phyloP scores from a whole-genome alignment of 352 stramenopile species.

The Elongisporangium prolatum region DNA sequence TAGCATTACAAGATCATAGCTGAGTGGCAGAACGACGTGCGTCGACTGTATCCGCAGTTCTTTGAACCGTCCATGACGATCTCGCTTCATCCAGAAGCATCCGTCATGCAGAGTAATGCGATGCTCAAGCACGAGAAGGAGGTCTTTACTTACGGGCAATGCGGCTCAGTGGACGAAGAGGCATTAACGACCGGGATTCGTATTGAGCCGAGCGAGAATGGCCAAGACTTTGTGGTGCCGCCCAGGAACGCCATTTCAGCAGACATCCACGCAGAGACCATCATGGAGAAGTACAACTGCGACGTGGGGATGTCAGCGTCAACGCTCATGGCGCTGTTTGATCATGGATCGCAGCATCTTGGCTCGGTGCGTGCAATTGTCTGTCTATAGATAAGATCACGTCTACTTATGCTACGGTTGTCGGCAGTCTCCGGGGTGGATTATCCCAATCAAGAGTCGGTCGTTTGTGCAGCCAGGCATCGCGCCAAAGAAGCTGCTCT shows the following conservation, averaged over 20 bases:
- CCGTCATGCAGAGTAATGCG: slow-evolving; percentile 3
- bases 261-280: slow-evolving; percentile 39
- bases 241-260: slow-evolving; percentile 41
- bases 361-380: slow-evolving; percentile 17
- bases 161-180: slow-evolving; percentile 9
- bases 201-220: not conserved
- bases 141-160: slow-evolving; percentile 26
- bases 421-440: slow-evolving; percentile 37
- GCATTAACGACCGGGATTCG: slow-evolving; percentile 9
- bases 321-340: slow-evolving; percentile 67
- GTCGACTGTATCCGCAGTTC: slow-evolving; percentile 57
- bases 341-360: slow-evolving; percentile 26
- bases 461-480: slow-evolving; percentile 15
- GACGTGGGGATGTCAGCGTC: slow-evolving; percentile 68
- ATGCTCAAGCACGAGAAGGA: slow-evolving; percentile 41
- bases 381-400: slow-evolving; percentile 9
- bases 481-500: slow-evolving; percentile 39
- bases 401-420: not conserved
- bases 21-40: slow-evolving; percentile 51
- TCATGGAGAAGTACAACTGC: slow-evolving; percentile 69
- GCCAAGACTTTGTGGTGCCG: not conserved
- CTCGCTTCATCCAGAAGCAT: slow-evolving; percentile 10
- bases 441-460: slow-evolving; percentile 57
- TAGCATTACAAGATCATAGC: slow-evolving; percentile 32
- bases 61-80: slow-evolving; percentile 45